Conservation (phyloP, 139 green algal genomes). For the Chlorella vulgaris region DNA sequence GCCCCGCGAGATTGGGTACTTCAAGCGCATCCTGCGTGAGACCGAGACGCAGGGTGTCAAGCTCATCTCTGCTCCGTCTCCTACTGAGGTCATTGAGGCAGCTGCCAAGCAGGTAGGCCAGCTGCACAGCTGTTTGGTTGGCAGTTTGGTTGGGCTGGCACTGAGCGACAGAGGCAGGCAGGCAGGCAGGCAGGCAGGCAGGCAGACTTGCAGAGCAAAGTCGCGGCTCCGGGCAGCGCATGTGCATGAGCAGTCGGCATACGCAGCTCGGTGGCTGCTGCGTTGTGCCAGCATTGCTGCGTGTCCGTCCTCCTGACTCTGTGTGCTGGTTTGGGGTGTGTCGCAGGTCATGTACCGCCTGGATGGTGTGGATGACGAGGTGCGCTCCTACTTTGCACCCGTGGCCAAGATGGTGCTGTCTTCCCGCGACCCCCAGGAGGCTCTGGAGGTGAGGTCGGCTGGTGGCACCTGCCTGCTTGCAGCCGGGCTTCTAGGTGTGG, state of each 20-base stretch:
- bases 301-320: too few species aligned
- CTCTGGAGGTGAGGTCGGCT: constrained; percentile 33
- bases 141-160: not conserved
- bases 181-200: too few species aligned
- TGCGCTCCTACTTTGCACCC: constrained; percentile 85
- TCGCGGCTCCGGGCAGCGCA: too few species aligned
- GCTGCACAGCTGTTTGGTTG: not conserved
- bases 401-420: constrained; percentile 78
- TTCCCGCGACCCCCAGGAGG: constrained; percentile 55
- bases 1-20: constrained; percentile 42
- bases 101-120: constrained; percentile 50
- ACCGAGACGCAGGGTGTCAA: constrained; percentile 55
- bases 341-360: constrained; percentile 71
- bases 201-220: too few species aligned
- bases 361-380: constrained; percentile 71
- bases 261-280: too few species aligned
- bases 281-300: too few species aligned
- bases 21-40: constrained; percentile 74
- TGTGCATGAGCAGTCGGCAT: too few species aligned
- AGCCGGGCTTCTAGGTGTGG: not conserved
- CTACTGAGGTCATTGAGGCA: constrained; percentile 67
- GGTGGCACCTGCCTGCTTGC: not conserved
- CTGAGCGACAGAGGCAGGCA: not conserved
- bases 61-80: constrained; percentile 54
- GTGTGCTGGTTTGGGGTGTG: constrained; percentile 18